Evolutionary conservation across 2,329 filamentous ascomycete genomes (phyloP).

Genomic region (Colletotrichum sp.): DNA sequence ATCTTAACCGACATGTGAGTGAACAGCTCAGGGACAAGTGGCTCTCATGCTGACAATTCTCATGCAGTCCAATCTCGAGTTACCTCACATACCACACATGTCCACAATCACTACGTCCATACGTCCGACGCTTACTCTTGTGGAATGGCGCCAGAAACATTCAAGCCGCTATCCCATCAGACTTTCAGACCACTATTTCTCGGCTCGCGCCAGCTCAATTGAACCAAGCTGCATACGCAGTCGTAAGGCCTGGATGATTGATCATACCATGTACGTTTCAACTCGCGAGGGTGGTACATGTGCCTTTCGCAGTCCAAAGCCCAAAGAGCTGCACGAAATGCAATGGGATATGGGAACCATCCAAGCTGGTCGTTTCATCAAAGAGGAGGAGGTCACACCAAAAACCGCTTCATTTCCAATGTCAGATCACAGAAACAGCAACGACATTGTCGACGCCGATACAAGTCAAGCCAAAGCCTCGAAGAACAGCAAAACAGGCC

Average conservation of each 20-base stretch:
- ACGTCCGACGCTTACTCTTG: constrained; percentile 40
- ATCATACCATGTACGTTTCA: constrained; percentile 47
- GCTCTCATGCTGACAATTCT: neutral
- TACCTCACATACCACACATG: constrained; percentile 53
- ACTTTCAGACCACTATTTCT: constrained; percentile 42
- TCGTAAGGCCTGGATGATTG: constrained; percentile 47
- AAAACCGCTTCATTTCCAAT: constrained; percentile 1
- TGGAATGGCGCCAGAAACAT: constrained; percentile 41
- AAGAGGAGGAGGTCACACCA: constrained; percentile 35
- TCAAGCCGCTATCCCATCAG: constrained; percentile 42
- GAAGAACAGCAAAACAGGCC: neutral
- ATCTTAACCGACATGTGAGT: constrained; percentile 47
- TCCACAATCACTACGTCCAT: constrained; percentile 48
- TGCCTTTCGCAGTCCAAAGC: constrained; percentile 39
- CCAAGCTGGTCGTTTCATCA: constrained; percentile 35
- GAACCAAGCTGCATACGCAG: constrained; percentile 40
- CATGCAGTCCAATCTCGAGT: constrained; percentile 43
- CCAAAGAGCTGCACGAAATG: constrained; percentile 45
- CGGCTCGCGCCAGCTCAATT: constrained; percentile 25
- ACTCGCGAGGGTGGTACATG: constrained; percentile 41
- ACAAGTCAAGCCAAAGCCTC: neutral
- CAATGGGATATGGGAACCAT: constrained; percentile 40
- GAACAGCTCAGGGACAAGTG: neutral
- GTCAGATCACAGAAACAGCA: constrained; percentile 23
- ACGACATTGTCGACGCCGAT: neutral